Conservation (phyloP, 1,139 yeast species). For the Eremothecium gossypii region DNA sequence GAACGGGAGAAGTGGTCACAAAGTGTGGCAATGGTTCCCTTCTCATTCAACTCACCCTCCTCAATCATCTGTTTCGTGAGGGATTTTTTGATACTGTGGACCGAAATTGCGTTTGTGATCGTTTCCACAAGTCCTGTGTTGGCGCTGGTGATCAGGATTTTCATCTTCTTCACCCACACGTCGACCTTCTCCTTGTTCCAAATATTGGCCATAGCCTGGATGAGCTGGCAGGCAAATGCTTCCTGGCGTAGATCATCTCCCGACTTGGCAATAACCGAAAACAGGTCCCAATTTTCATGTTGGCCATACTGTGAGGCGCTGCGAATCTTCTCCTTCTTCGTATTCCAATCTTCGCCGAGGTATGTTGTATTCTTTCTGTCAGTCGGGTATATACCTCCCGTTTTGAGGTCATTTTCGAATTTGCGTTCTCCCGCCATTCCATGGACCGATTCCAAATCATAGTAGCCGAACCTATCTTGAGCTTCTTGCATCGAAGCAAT, state of each 20-base stretch:
- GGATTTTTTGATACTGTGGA: conserved; percentile 90
- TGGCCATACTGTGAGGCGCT: conserved; percentile 75
- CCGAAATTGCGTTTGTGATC: conserved; percentile 83
- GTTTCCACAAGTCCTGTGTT: conserved; percentile 91
- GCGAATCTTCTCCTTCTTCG: conserved; percentile 71
- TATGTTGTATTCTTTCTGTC: conserved; percentile 36
- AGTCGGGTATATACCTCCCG: conserved; percentile 48
- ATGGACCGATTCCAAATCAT: conserved; percentile 44
- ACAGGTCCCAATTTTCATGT: conserved; percentile 83
- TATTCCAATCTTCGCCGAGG: conserved; percentile 86
- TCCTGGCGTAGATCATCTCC: conserved; percentile 95
- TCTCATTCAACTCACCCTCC: conserved; percentile 43
- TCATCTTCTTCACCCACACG: conserved; percentile 91
- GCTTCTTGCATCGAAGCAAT: conserved; percentile 82
- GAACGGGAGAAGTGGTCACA: conserved; percentile 67
- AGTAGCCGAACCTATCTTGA: conserved; percentile 57
- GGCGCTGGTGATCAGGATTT: conserved; percentile 81
- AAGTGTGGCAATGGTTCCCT: conserved; percentile 61
- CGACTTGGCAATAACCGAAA: conserved; percentile 90
- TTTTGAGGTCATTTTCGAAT: conserved; percentile 79
- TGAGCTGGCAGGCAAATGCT: conserved; percentile 93
- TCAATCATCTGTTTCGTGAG: conserved; percentile 64
- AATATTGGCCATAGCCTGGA: conserved; percentile 72
- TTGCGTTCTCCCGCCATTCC: conserved; percentile 87
- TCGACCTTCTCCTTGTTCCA: conserved; percentile 63